Percentiles rank a stretch among this genome's conserved stretches.
phyloP scores from a whole-genome alignment of 176 grass and related monocot species.

The Aegilops tauschii region DNA sequence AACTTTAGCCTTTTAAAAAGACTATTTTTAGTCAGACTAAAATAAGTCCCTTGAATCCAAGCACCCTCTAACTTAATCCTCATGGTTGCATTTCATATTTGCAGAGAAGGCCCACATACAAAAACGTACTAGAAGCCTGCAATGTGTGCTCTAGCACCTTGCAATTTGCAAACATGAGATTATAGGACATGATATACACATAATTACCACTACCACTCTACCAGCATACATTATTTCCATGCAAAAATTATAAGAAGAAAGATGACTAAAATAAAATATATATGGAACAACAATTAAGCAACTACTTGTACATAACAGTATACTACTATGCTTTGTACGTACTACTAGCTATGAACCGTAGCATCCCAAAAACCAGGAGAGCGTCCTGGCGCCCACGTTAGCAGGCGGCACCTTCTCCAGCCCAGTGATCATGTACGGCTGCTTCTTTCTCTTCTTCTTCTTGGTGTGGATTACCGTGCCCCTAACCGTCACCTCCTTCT shows the following conservation, averaged over 20 bases:
- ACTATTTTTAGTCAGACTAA: too few relatives aligned
- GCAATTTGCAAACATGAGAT: not conserved
- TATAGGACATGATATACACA: not conserved
- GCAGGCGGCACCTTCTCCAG: constrained; percentile 17
- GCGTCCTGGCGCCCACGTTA: constrained; percentile 12
- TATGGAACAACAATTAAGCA: not conserved
- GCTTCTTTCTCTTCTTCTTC: constrained; percentile 27
- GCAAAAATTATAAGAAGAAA: not conserved
- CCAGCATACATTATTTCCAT: not conserved
- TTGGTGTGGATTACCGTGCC: constrained; percentile 42
- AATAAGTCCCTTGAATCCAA: too few relatives aligned
- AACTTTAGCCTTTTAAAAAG: too few relatives aligned
- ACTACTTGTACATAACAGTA: not conserved
- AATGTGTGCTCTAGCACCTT: not conserved
- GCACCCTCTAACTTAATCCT: not conserved
- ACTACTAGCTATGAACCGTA: constrained; percentile 36
- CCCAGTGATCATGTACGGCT: not conserved
- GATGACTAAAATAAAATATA: not conserved
- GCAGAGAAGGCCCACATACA: not conserved
- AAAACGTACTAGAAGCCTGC: not conserved
- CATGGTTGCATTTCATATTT: not conserved
- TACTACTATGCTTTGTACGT: not conserved
- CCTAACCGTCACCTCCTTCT: constrained; percentile 86
- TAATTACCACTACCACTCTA: not conserved
- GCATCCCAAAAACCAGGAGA: constrained; percentile 55